Percentiles rank a stretch among this genome's conserved stretches.
Evolutionary conservation across 2,329 filamentous ascomycete species (phyloP).

Genomic region (Pseudocercospora crystallina): DNA sequence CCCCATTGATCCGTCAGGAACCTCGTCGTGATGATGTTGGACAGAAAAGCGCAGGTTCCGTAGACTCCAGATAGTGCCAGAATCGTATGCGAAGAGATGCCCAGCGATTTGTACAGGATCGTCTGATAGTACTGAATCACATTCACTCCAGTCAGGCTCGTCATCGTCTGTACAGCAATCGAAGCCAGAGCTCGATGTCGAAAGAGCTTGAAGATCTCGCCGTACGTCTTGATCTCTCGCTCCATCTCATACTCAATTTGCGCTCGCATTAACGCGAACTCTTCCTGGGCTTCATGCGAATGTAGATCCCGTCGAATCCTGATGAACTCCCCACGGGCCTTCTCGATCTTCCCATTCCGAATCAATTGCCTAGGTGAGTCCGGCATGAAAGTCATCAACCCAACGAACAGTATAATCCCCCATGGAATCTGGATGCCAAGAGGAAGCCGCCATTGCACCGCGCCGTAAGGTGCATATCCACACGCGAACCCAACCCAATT

Average conservation of each 20-base stretch:
- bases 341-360: slow-evolving; percentile 49
- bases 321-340: slow-evolving; percentile 50
- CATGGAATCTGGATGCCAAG: slow-evolving; percentile 58
- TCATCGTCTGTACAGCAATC: slow-evolving; percentile 60
- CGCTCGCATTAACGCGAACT: slow-evolving; percentile 55
- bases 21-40: slow-evolving; percentile 53
- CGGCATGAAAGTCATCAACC: slow-evolving; percentile 57
- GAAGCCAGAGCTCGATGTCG: slow-evolving; percentile 54
- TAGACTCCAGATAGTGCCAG: slow-evolving; percentile 57
- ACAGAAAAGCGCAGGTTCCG: slow-evolving; percentile 53
- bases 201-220: slow-evolving; percentile 55
- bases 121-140: slow-evolving; percentile 52
- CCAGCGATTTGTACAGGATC: slow-evolving; percentile 56
- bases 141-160: slow-evolving; percentile 57
- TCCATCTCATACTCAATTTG: slow-evolving; percentile 56
- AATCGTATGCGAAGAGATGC: slow-evolving; percentile 51
- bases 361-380: slow-evolving; percentile 57
- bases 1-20: slow-evolving; percentile 60
- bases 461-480: slow-evolving; percentile 54
- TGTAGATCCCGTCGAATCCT: slow-evolving; percentile 50
- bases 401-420: slow-evolving; percentile 56
- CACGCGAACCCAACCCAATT: slow-evolving; percentile 61
- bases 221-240: slow-evolving; percentile 53
- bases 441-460: slow-evolving; percentile 56
- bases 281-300: slow-evolving; percentile 47